A percentile compares a stretch with the other conserved stretches of the same genome.
Evolutionary conservation across 768 basidiomycete species (phyloP).

Genomic region (Pulveroboletus ravenelii): DNA sequence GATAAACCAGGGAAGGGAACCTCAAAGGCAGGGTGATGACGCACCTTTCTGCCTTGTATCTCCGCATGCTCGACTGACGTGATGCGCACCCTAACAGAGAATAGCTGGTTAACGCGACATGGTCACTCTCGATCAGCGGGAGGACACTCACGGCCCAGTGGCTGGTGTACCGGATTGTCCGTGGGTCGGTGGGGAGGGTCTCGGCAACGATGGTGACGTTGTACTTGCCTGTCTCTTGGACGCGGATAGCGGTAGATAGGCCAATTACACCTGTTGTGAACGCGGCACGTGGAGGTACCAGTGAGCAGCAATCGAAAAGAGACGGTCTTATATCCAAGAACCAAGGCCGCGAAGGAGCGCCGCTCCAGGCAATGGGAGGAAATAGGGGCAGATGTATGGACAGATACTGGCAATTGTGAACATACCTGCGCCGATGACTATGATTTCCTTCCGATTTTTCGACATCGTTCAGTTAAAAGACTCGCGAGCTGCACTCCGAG

Average conservation of each 20-base stretch:
- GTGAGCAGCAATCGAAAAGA: neutral
- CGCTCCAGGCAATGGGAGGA: neutral
- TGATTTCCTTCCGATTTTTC: constrained; percentile 23
- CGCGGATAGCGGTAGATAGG: constrained; percentile 65
- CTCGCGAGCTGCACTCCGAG: too few species aligned
- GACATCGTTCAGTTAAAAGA: constrained; percentile 7
- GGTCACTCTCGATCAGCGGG: neutral
- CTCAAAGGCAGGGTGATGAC: neutral
- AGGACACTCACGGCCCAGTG: constrained; percentile 66
- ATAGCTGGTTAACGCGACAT: neutral
- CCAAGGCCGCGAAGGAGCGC: neutral
- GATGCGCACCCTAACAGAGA: constrained; percentile 67
- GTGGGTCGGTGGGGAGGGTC: constrained; percentile 65
- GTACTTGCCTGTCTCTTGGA: constrained; percentile 61
- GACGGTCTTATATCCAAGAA: neutral
- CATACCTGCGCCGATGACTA: constrained; percentile 41
- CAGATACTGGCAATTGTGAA: neutral
- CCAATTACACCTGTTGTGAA: constrained; percentile 62
- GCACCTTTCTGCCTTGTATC: constrained; percentile 55
- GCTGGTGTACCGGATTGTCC: constrained; percentile 72
- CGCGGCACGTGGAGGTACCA: neutral
- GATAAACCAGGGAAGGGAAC: neutral
- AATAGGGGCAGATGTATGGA: neutral
- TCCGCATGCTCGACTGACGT: constrained; percentile 55
- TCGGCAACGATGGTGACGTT: constrained; percentile 71